Base-by-base conservation (phyloP, 1,284 basidiomycete genomes). In the Tremellales sp. region DNA sequence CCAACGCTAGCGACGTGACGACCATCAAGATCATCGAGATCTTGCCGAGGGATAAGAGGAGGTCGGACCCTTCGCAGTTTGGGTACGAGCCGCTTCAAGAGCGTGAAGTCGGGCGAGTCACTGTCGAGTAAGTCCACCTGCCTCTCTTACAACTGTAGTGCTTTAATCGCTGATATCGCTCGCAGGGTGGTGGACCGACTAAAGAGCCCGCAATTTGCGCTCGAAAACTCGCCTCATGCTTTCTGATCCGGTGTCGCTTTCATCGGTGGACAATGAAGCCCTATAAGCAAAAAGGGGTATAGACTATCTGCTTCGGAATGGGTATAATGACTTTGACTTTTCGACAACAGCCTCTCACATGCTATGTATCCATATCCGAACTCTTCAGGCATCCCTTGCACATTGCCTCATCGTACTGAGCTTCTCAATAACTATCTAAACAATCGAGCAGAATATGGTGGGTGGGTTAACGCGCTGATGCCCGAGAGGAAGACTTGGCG, bases 31-130 rank as follows among this genome's bases (percentile, higher is more conserved):
- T 72, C 33, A 52, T 70, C 21, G 70, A 72, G 56, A 60, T 56
- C 46, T 43, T 68, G 48, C 62, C 65, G 15, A 62, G 54, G 40
- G 64, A 66, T 29, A 66, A 68, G 44, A 49, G 66, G 37, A 56
- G 62, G 23, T 57, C 56, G 26, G 66, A 72, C 45, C 67, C 70
- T 12, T 65, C 60, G 56, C 53, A 58, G 45, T 66, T 60, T 45
- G 64, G 65, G 1, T 65, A 67, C 39, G 58, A 62, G 45, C 66
- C 64, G 23, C 55, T 57, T 19, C 68, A 64, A 27, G 70, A 70
- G 46, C 44, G 67, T 33, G 67, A 65, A 39, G 70, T 72, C 8
- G 70, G 68, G 13, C 46, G 62, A 42, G 54, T 68, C 12, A 57
- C 58, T 3, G 65, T 72, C 21, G 67, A 72, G 70, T 68, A 50